Base-by-base conservation (phyloP, 139 green algal genomes). In the Haematococcus sp. region DNA sequence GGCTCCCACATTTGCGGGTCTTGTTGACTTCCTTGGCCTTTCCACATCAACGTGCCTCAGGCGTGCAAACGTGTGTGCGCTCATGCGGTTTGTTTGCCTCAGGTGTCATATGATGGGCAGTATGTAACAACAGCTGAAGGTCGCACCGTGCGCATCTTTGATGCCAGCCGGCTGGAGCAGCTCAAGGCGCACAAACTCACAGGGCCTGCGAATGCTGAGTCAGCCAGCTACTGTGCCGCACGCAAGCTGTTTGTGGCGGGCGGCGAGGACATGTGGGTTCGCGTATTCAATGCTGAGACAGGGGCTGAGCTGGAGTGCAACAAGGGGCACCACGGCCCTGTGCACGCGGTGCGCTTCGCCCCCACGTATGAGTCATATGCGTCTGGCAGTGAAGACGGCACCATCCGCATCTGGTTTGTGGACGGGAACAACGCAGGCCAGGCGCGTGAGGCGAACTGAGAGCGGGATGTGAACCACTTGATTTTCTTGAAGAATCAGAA, bases 221-320 rank as follows among this genome's bases (percentile, higher is more conserved):
- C 81, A 1, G 95, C 94, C 35, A 93, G 81, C 76, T 93, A 91
- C 77, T 93, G 84, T 78, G 73, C 89, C 9, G 61, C 86, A 27
- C 88, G 83, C 64, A 64, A 63, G 33, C 58, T 66, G 46, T 88
- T 98, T 77, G 93, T 92, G 31, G 87, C 86, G 20, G 96, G 94
- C 20, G 96, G 96, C 13, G 85, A 85, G 51, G 96, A 99, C 87
- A 98, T 99, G 96, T 98, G 94, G 92, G 93, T 98, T 54, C 91
- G 94, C 61, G 68, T 99, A 55, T 91, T 94, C 80, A 86, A 95
- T 78, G 92, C 79, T 49, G 80, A 93, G 23, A 94, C 82, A 15
- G 94, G 91, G 5, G 60, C 91, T 70, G 87, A 96, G 76, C 69
- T 92, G 46, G 90, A 94, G 71, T 84, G 79, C 46, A 88, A 93